Evolutionary conservation across 257 asterid genomes (phyloP), one percentile per base, ranked within the genome.

Genomic region (Scutellaria baicalensis): DNA sequence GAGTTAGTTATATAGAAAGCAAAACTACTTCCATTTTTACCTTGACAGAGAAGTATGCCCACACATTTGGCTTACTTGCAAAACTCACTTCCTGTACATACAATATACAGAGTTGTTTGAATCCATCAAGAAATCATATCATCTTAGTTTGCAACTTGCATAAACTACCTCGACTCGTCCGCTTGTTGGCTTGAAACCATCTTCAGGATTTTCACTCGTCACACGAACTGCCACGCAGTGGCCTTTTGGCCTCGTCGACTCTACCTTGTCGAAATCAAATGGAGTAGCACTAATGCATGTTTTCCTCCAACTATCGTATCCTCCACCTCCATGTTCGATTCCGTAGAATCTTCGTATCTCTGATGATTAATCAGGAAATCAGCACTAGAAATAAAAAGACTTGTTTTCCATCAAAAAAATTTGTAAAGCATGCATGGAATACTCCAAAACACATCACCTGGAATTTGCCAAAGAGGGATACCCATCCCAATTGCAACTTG

Each of bases 1-100:
- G n/a, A 45, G 12, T 40, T 59, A 49, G 43, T 33, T 43, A 27
- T 13, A 40, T 47, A 48, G 17, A 55, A 50, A 66, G 72, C 9
- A 77, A 45, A 61, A 57, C 47, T 23, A 18, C 42, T 54, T 44
- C 3, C 1, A 1, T 21, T 12, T 21, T 66, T 87, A 94, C 99
- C 99, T 94, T 94, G 79, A 94, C 99, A 72, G 97, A 91, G 72
- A 94, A 94, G 84, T 94, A 94, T 4, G 99, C 99, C 99, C 99
- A 94, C 75, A 91, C 99, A 85, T 94, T 91, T 56, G 99, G 99
- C 92, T 94, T 94, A 88, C 99, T 91, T 84, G 89, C 91, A 81
- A 94, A 94, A 86, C 90, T 94, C 84, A 94, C 82, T 81, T 94
- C 99, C 99, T 94, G 88, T 60, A 64, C 67, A 62, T 48, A 38